Percentiles rank a stretch among this genome's conserved stretches.
Evolutionary conservation across 805 yeast genomes (phyloP).

Genomic region (Starmerella apicola): DNA sequence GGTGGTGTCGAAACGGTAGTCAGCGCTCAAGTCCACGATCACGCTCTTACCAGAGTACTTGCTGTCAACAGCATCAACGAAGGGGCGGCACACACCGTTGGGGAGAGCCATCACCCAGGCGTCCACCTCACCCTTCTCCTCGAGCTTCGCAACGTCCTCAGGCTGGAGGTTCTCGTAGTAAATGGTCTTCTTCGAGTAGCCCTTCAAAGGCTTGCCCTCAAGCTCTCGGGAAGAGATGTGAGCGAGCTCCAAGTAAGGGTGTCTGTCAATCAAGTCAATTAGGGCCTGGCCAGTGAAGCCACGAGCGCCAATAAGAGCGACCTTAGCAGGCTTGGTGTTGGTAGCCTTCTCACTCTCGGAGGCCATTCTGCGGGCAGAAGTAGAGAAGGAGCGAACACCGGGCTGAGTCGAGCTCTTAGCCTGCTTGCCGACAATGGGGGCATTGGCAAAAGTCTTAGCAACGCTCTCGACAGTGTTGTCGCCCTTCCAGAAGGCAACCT

Average conservation of each 20-base stretch:
- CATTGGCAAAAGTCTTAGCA: not conserved
- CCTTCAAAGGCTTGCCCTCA: slow-evolving; percentile 72
- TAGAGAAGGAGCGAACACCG: slow-evolving; percentile 44
- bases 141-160: slow-evolving; percentile 73
- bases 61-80: slow-evolving; percentile 32
- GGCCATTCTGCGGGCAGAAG: slow-evolving; percentile 4
- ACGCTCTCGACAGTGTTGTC: slow-evolving; percentile 43
- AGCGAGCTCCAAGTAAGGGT: slow-evolving; percentile 74
- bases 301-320: slow-evolving; percentile 96
- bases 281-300: slow-evolving; percentile 94
- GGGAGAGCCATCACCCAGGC: slow-evolving; percentile 99
- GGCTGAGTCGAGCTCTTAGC: not conserved
- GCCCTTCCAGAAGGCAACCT: slow-evolving; percentile 92
- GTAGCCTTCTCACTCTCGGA: not conserved
- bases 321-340: slow-evolving; percentile 48
- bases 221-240: slow-evolving; percentile 96
- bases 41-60: slow-evolving; percentile 48
- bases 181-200: slow-evolving; percentile 71
- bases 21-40: slow-evolving; percentile 88
- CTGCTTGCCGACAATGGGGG: not conserved
- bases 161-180: slow-evolving; percentile 74
- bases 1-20: slow-evolving; percentile 81
- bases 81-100: slow-evolving; percentile 77
- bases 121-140: slow-evolving; percentile 66
- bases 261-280: slow-evolving; percentile 72